Evolutionary conservation across 352 stramenopile genomes (phyloP), one percentile per base, ranked within the genome.

Genomic region (Globisporangium canariense): DNA sequence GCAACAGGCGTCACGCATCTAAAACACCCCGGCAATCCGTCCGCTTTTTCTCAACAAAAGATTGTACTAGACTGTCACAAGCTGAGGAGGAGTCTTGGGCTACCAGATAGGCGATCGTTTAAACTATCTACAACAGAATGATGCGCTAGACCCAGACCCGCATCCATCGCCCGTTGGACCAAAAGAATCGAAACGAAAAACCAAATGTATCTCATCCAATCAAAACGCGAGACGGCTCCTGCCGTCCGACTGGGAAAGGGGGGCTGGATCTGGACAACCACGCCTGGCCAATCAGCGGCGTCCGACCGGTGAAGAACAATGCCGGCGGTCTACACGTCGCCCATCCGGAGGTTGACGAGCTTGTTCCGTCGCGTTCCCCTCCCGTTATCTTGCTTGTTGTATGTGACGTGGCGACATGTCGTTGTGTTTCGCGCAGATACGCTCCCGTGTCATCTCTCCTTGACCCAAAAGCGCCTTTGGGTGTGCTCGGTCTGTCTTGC

Each of bases 291-390:
- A 61, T 61, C 38, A 52, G 40, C 4, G 22, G 16, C 55, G 43
- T 61, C 22, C 38, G 55, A 61, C 38, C 20, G 13, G 11, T 6
- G 28, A 61, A 61, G 55, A 61, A 61, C 10, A 32, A 38, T 16
- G 20, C 25, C 49, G 28, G 38, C 38, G 38, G 54, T 60, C 8
- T 20, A 10, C 4, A 61, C 30, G 55, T 61, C 55, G 55, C 55
- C 55, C 55, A 1, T 2, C 55, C 32, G n/a, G 20, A 40, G 36
- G 16, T 13, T 52, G 25, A 49, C 43, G 22, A 3, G 4, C 20
- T 5, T 61, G 55, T 61, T 61, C 40, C 55, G 55, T 61, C 55
- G 25, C 22, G 55, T 61, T 61, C 55, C 11, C n/a, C 1, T 59
- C 11, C 10, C 53, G 34, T 47, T 59, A n/a, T 34, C n/a, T 47